Base-by-base conservation (phyloP, 2,329 filamentous ascomycete genomes). In the Gnomoniopsis sp. region DNA sequence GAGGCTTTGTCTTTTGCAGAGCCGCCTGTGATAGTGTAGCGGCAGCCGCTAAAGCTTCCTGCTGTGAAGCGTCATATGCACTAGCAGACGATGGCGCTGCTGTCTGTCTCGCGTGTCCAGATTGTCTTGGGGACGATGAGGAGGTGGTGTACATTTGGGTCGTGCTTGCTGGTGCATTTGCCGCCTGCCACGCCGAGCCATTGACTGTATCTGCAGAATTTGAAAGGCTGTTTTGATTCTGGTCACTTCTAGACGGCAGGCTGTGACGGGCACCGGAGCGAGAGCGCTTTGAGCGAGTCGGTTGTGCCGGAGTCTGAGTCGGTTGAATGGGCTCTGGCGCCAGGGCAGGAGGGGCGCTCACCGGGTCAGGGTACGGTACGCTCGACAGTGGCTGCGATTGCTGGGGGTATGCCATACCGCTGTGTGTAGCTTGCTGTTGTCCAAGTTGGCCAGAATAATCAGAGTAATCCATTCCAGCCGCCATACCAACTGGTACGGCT, bases 1-100 rank as follows among this genome's bases (percentile, higher is more conserved):
- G 72, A 62, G 63, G 70, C 62, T 66, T 74, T 52, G 63, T 60
- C 4, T 60, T 60, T 41, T 67, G 68, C 3, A 65, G 49, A 17
- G 65, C 51, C 6, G 66, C 63, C 41, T 72, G 69, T 1, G 68
- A 61, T 8, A 68, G 51, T 11, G 61, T 62, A 12, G 63, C 47
- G 30, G 56, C 56, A 36, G 60, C 38, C 36, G 53, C 53, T 12
- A 59, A 53, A n/a, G 47, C 52, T 21, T 60, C 58, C 15, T 59
- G 56, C 30, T 62, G 53, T n/a, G 36, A 23, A 21, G 33, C 15
- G 6, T 61, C 59, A 36, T 54, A 57, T 21, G 52, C 15, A 10
- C n/a, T 8, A 17, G 41, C 2, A 52, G 58, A 17, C 34, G 26
- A 41, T 15, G 54, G 14, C 19, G 36, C 34, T 11, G 47, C 54